Base-by-base conservation (phyloP, 768 basidiomycete genomes). In the Boletus subparvulus region DNA sequence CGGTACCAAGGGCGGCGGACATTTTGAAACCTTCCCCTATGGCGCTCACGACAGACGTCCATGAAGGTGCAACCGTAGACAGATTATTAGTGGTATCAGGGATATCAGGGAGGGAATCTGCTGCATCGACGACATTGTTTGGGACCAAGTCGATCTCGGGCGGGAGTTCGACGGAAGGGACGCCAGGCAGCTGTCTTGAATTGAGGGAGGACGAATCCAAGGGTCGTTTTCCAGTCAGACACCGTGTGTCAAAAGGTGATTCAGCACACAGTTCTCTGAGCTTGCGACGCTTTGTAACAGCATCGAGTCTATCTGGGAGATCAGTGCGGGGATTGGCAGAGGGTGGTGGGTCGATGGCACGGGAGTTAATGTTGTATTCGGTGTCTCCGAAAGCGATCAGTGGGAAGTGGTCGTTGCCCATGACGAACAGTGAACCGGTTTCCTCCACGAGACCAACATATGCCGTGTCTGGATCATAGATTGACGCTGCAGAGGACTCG, bases 331-430 rank as follows among this genome's bases (percentile, higher is more conserved):
- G 61, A 19, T 53, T 47, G 19, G 66, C 69, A 33, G 75, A 74
- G 24, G 73, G 71, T 4, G 67, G 65, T 8, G 76, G 69, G 30
- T 78, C 78, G 37, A 75, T 76, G 36, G 63, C 59, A 51, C 61
- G 69, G 2, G 64, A 65, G 39, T 72, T 70, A 47, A 65, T 56
- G 28, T 63, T 67, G 33, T 75, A 69, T 48, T 77, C 74, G 8
- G 74, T 74, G 57, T 80, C 79, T 3, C 83, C 80, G 63, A 92
- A 91, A 6, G 82, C 84, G 56, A 96, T 88, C 11, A 98, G 78
- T 0, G 95, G 96, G 67, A 83, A 98, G 9, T 81, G 81, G 12
- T 81, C 78, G 0, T 90, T 87, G 60, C 89, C 90, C 84, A 98
- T 88, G 19, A 91, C 94, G 63, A 86, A 96, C 2, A 97, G 77